phyloP scores from a whole-genome alignment of 805 yeast genomes.

The Cyberlindnera amylophila region DNA sequence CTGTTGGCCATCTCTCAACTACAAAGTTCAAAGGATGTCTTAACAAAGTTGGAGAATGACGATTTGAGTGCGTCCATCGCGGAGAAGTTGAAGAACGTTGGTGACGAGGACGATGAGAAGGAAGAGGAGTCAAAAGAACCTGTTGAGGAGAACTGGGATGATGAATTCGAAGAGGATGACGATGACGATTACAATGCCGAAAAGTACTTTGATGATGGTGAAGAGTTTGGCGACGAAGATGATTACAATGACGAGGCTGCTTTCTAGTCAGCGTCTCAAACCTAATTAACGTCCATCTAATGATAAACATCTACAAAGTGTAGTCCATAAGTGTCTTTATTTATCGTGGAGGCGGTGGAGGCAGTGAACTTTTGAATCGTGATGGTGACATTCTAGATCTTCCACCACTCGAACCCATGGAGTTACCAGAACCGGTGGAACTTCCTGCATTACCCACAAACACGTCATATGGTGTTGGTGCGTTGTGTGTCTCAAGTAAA shows the following conservation, averaged over 20 bases:
- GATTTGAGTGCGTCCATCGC: constrained; percentile 33
- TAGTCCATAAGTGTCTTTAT: not conserved
- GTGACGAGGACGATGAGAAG: constrained; percentile 45
- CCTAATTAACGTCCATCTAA: too few relatives aligned
- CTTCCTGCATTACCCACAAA: constrained; percentile 14
- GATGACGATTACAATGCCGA: constrained; percentile 65
- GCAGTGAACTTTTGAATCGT: constrained; percentile 23
- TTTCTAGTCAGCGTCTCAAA: constrained; percentile 31
- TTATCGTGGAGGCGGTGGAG: constrained; percentile 16
- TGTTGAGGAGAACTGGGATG: constrained; percentile 47
- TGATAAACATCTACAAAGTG: not conserved
- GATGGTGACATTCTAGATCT: constrained; percentile 21
- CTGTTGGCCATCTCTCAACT: constrained; percentile 39
- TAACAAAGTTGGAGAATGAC: constrained; percentile 24
- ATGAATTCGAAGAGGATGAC: constrained; percentile 56
- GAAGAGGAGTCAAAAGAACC: constrained; percentile 31
- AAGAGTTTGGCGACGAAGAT: constrained; percentile 45
- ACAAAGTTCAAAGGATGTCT: constrained; percentile 25
- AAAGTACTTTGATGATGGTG: constrained; percentile 60
- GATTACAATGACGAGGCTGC: constrained; percentile 61
- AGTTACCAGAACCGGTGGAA: constrained; percentile 3
- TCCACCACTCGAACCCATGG: constrained; percentile 11
- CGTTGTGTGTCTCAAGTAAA: constrained; percentile 35
- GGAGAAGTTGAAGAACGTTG: constrained; percentile 46
- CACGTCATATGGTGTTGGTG: constrained; percentile 44